Percentiles rank a stretch among this genome's conserved stretches.
Conservation (phyloP, 2,329 filamentous ascomycete genomes). For the Rasamsonia emersonii region DNA sequence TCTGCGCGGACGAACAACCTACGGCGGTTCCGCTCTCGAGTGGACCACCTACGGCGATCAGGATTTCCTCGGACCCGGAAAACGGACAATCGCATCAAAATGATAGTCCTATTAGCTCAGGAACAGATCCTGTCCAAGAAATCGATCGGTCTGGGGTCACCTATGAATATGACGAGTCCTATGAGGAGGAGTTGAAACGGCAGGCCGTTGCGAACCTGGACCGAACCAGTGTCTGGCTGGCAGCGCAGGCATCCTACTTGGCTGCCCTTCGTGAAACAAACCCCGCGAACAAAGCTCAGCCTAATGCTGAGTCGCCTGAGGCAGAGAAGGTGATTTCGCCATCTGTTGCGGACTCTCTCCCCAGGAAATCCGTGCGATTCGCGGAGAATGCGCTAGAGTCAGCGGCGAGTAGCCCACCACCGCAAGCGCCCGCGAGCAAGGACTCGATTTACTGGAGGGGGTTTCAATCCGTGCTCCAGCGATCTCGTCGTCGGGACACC, state of each 20-base stretch:
- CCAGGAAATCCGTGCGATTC: slow-evolving; percentile 24
- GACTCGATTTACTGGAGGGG: slow-evolving; percentile 83
- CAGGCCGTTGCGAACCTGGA: slow-evolving; percentile 66
- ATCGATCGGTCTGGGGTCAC: slow-evolving; percentile 57
- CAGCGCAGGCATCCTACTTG: slow-evolving; percentile 71
- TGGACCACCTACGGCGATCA: slow-evolving; percentile 36
- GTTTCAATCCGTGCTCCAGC: slow-evolving; percentile 66
- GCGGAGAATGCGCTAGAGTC: slow-evolving; percentile 28
- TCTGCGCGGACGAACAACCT: slow-evolving; percentile 21
- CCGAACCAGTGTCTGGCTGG: slow-evolving; percentile 77
- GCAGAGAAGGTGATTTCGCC: slow-evolving; percentile 15
- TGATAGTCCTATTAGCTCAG: slow-evolving; percentile 20
- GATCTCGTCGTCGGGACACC: slow-evolving; percentile 59
- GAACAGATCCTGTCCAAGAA: slow-evolving; percentile 33
- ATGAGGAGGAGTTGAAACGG: slow-evolving; percentile 63
- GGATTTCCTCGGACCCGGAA: slow-evolving; percentile 25
- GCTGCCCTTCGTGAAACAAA: slow-evolving; percentile 54
- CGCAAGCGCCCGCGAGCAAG: slow-evolving; percentile 41
- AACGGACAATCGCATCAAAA: slow-evolving; percentile 18
- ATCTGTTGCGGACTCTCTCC: slow-evolving; percentile 11
- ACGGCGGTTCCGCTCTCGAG: slow-evolving; percentile 25
- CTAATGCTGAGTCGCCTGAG: slow-evolving; percentile 12
- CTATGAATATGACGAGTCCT: slow-evolving; percentile 65
- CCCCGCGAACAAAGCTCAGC: slow-evolving; percentile 39
- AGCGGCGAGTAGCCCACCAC: slow-evolving; percentile 24